phyloP scores from a whole-genome alignment of 768 basidiomycete species.

The Lenzites betulinus region DNA sequence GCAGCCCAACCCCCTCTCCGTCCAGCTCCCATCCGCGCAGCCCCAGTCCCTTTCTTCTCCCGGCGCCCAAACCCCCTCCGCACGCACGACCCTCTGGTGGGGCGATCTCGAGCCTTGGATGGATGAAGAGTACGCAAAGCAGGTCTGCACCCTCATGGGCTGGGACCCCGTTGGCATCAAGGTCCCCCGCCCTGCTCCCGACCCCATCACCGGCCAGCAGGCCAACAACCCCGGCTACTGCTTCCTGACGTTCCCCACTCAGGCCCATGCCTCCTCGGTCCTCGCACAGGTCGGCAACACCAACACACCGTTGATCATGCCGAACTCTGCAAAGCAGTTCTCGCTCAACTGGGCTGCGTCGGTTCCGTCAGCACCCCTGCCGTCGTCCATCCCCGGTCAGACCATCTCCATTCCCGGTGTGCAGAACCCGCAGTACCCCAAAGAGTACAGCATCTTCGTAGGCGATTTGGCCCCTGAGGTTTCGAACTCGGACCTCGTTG shows the following conservation, averaged over 20 bases:
- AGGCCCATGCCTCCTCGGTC: constrained; percentile 67
- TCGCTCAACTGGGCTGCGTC: constrained; percentile 75
- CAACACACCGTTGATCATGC: constrained; percentile 64
- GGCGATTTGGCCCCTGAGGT: constrained; percentile 93
- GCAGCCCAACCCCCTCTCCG: constrained; percentile 28
- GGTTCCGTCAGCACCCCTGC: constrained; percentile 38
- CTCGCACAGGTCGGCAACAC: constrained; percentile 63
- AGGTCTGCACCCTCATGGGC: constrained; percentile 83
- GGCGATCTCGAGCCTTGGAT: constrained; percentile 93
- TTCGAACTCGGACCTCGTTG: constrained; percentile 93
- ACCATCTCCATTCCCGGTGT: constrained; percentile 35
- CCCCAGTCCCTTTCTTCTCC: constrained; percentile 31
- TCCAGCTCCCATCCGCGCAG: constrained; percentile 29
- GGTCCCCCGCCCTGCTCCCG: constrained; percentile 64
- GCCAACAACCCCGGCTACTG: constrained; percentile 87
- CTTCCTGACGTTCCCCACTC: constrained; percentile 82
- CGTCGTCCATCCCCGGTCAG: constrained; percentile 37
- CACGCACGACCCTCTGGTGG: constrained; percentile 77
- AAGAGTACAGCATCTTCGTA: constrained; percentile 93
- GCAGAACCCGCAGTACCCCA: constrained; percentile 61
- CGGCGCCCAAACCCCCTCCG: constrained; percentile 20
- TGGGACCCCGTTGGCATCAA: constrained; percentile 81
- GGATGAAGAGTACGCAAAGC: constrained; percentile 93
- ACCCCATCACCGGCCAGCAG: constrained; percentile 59
- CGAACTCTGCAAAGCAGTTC: constrained; percentile 83